Evolutionary conservation across 2,329 filamentous ascomycete genomes (phyloP).

Genomic region (Huntiella moniliformis): DNA sequence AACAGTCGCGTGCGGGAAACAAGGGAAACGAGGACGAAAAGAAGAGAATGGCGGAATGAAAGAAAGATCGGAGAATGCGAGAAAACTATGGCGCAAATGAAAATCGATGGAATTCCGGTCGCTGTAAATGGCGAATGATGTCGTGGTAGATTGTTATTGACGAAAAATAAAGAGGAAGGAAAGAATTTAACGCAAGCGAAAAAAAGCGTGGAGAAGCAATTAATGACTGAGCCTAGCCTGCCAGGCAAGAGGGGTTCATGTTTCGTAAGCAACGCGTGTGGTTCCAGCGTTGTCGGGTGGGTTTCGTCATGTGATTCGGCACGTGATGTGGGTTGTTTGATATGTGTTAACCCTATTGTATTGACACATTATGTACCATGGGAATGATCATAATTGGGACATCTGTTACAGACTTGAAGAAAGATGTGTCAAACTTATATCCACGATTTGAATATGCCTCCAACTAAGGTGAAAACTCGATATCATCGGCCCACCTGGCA

Average conservation of each 20-base stretch:
- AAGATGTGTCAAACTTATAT: too few relatives aligned
- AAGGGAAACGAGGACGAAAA: too few relatives aligned
- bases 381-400: too few relatives aligned
- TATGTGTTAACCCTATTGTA: too few relatives aligned
- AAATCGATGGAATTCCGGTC: background rate
- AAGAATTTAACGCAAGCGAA: background rate
- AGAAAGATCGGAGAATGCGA: background rate
- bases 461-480: too few relatives aligned
- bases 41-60: background rate
- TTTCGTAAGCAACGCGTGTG: background rate
- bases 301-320: background rate
- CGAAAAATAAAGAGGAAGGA: conserved; percentile 2
- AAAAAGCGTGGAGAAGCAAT: background rate
- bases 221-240: background rate
- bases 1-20: too few relatives aligned
- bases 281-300: background rate
- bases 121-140: background rate
- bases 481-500: too few relatives aligned
- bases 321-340: background rate
- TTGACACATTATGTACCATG: too few relatives aligned
- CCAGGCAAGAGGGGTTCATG: background rate
- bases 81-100: background rate
- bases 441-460: too few relatives aligned
- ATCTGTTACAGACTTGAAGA: too few relatives aligned
- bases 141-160: background rate